A percentile compares a stretch with the other conserved stretches of the same genome.
Conservation (phyloP, 805 yeast genomes). For the Yamadazyma phyllophila region DNA sequence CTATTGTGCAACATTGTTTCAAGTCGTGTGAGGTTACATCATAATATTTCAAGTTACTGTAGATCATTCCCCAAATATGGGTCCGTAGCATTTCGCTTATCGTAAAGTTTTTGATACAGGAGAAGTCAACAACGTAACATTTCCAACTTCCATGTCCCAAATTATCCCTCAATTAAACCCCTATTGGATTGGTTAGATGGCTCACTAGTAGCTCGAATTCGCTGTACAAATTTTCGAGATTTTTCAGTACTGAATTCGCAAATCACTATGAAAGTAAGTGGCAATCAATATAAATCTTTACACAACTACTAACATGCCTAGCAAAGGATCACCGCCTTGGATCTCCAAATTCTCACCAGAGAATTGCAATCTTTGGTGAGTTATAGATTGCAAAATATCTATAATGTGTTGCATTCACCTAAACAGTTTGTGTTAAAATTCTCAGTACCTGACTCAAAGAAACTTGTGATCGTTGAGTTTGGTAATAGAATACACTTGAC, state of each 20-base stretch:
- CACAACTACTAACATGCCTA: conserved; percentile 23
- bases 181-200: not conserved
- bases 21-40: no score
- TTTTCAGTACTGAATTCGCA: conserved; percentile 4
- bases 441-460: conserved; percentile 78
- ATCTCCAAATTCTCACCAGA: conserved; percentile 64
- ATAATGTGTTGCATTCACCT: conserved; percentile 68
- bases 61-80: no score
- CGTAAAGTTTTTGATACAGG: no score
- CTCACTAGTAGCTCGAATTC: not conserved
- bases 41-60: no score
- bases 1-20: no score
- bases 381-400: conserved; percentile 78
- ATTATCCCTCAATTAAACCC: no score
- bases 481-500: conserved; percentile 82
- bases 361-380: conserved; percentile 66
- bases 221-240: conserved; percentile 4
- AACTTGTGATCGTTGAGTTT: conserved; percentile 73
- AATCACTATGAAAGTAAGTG: conserved; percentile 15
- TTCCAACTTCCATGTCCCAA: no score
- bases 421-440: conserved; percentile 79
- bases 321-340: conserved; percentile 87
- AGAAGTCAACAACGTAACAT: no score
- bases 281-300: not conserved
- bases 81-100: no score